phyloP scores from a whole-genome alignment of 2,329 filamentous ascomycete genomes.

The Cytospora schulzeri region DNA sequence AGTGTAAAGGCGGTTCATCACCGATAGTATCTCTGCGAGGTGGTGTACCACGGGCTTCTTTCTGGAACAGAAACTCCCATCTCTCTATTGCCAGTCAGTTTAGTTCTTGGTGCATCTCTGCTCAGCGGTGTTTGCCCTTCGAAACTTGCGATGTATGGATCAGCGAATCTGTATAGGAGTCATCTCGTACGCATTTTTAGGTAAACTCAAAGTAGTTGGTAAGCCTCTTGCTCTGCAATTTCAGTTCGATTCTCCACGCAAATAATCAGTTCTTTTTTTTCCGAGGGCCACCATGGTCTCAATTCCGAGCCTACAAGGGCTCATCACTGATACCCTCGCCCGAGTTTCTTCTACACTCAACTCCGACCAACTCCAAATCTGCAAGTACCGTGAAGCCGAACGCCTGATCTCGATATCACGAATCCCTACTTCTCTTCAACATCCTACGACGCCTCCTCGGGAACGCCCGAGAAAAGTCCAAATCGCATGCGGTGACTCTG shows the following conservation, averaged over 20 bases:
- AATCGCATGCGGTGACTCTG: slow-evolving; percentile 30
- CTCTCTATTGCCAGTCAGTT: not conserved
- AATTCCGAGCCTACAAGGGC: slow-evolving; percentile 9
- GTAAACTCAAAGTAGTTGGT: not conserved
- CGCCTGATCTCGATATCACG: slow-evolving; percentile 20
- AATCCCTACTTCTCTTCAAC: slow-evolving; percentile 9
- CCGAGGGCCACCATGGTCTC: slow-evolving; percentile 15
- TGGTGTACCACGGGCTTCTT: not conserved
- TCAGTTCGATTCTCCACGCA: slow-evolving; percentile 9
- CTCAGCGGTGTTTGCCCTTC: not conserved
- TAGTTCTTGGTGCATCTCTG: not conserved
- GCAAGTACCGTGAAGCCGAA: slow-evolving; percentile 24
- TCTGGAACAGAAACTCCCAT: not conserved
- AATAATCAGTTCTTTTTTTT: slow-evolving; percentile 16
- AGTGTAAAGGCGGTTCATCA: not conserved
- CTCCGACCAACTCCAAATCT: slow-evolving; percentile 26
- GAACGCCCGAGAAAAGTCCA: slow-evolving; percentile 27
- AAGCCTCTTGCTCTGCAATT: slow-evolving; percentile 11
- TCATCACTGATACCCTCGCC: slow-evolving; percentile 9
- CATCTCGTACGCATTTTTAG: not conserved
- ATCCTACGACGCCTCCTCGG: slow-evolving; percentile 22
- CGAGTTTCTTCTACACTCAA: slow-evolving; percentile 14
- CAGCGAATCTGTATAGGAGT: not conserved
- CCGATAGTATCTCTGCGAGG: not conserved
- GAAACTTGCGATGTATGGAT: not conserved